Conservation (phyloP, 495 filamentous ascomycete species). For the Daldinia vernicosa region DNA sequence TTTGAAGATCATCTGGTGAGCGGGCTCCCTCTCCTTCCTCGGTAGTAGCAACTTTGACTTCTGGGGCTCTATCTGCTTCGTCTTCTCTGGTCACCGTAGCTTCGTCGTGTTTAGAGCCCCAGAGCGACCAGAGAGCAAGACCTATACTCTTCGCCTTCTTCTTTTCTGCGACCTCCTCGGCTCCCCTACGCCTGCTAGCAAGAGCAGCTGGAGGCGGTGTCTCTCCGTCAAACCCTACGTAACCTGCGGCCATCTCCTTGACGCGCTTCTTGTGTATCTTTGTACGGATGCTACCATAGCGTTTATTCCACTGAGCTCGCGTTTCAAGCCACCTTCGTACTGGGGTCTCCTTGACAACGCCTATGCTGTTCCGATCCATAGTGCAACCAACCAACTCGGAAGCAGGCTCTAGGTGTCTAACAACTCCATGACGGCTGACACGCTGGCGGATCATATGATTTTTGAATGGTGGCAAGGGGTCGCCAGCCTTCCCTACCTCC, state of each 20-base stretch:
- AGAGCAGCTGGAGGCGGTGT: slow-evolving; percentile 83
- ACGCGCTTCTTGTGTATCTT: slow-evolving; percentile 74
- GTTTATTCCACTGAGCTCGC: slow-evolving; percentile 73
- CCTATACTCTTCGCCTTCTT: slow-evolving; percentile 73
- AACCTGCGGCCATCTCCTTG: slow-evolving; percentile 74
- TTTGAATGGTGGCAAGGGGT: slow-evolving; percentile 78
- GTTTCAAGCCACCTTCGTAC: slow-evolving; percentile 83
- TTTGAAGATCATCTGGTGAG: slow-evolving; percentile 48
- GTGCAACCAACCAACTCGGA: slow-evolving; percentile 68
- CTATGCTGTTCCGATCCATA: slow-evolving; percentile 70
- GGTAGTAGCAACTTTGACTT: slow-evolving; percentile 36
- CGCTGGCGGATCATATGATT: slow-evolving; percentile 91
- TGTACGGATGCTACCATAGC: slow-evolving; percentile 71
- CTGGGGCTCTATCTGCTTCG: slow-evolving; percentile 47
- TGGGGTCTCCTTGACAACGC: slow-evolving; percentile 79
- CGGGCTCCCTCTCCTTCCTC: slow-evolving; percentile 52
- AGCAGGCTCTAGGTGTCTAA: slow-evolving; percentile 70
- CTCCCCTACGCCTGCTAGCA: slow-evolving; percentile 70
- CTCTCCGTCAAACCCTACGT: slow-evolving; percentile 75
- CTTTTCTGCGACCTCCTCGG: slow-evolving; percentile 54
- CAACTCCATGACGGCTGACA: slow-evolving; percentile 77
- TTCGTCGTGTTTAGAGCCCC: slow-evolving; percentile 90
- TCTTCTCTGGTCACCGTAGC: slow-evolving; percentile 66
- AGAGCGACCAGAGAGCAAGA: slow-evolving; percentile 81
- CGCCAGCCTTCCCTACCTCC: slow-evolving; percentile 80